phyloP scores from a whole-genome alignment of 2,329 filamentous ascomycete genomes.

The Fusarium poae region DNA sequence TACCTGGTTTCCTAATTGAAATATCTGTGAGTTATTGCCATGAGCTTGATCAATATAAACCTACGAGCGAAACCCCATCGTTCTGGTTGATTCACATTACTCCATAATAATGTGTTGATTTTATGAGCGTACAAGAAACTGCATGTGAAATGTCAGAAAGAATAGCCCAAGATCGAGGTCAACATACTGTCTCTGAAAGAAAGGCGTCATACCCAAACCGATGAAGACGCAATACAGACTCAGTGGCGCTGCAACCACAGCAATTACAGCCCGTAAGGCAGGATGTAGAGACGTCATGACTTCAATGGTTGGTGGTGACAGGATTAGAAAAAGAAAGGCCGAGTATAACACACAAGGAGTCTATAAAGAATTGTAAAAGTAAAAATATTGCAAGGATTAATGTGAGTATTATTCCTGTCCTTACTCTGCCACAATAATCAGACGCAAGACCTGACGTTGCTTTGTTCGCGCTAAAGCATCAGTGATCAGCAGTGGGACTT shows the following conservation, averaged over 20 bases:
- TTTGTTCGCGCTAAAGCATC: constrained; percentile 44
- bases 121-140: constrained; percentile 89
- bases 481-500: constrained; percentile 41
- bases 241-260: constrained; percentile 69
- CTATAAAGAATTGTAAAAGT: constrained; percentile 1
- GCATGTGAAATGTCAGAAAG: constrained; percentile 26
- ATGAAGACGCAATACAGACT: constrained; percentile 76
- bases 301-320: not conserved
- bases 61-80: constrained; percentile 87
- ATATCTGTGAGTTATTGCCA: constrained; percentile 14
- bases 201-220: constrained; percentile 74
- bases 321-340: not conserved
- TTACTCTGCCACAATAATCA: constrained; percentile 5
- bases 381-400: constrained; percentile 5
- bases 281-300: constrained; percentile 46
- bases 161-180: too few relatives aligned
- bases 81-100: constrained; percentile 81
- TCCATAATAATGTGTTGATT: constrained; percentile 77
- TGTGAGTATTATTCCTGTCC: constrained; percentile 1
- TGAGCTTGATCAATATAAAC: constrained; percentile 26
- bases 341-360: not conserved
- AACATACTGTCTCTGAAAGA: constrained; percentile 81
- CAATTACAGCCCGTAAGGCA: constrained; percentile 54
- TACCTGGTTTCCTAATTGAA: constrained; percentile 79
- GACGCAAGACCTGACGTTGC: constrained; percentile 32